phyloP scores from a whole-genome alignment of 352 stramenopile species.

The Phytophthora pisi region DNA sequence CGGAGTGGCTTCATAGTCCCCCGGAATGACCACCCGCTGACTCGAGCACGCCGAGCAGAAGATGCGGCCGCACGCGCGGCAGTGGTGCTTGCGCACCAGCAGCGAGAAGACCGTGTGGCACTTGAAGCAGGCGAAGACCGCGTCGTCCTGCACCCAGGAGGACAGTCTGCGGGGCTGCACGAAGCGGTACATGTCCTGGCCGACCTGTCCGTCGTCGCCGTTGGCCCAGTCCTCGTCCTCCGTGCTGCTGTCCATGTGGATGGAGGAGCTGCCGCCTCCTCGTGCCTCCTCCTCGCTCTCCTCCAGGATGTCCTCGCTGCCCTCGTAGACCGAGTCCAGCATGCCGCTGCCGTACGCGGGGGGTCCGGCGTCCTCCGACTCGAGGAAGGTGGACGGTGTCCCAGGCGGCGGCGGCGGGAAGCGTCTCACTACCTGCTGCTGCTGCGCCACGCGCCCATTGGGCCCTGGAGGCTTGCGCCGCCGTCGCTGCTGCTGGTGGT shows the following conservation, averaged over 20 bases:
- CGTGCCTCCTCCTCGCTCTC: conserved; percentile 23
- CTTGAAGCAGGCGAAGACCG: conserved; percentile 87
- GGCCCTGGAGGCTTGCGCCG: conserved; percentile 23
- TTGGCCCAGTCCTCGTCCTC: conserved; percentile 75
- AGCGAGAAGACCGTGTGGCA: conserved; percentile 84
- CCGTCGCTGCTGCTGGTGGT: conserved; percentile 49
- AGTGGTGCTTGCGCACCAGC: conserved; percentile 85
- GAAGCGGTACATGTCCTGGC: conserved; percentile 83
- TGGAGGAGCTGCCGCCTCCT: not conserved
- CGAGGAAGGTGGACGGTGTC: conserved; percentile 18
- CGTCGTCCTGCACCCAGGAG: conserved; percentile 87
- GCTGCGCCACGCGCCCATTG: not conserved
- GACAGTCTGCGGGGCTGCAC: conserved; percentile 79
- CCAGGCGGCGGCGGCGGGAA: conserved; percentile 18
- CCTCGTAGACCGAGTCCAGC: conserved; percentile 69
- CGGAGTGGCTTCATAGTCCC: conserved; percentile 78
- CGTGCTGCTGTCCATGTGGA: conserved; percentile 34
- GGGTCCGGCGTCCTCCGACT: conserved; percentile 20
- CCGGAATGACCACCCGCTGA: conserved; percentile 82
- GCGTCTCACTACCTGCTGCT: conserved; percentile 5
- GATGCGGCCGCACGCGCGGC: conserved; percentile 78
- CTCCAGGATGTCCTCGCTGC: conserved; percentile 48
- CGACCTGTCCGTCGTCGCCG: conserved; percentile 49
- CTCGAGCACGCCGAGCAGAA: conserved; percentile 84
- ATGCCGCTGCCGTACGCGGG: conserved; percentile 41